A percentile compares a stretch with the other conserved stretches of the same genome.
These are phyloP conservation scores for Wallacemonas sp. DNA, from an alignment of 208 protist genomes.

Conservation along the genomic window DNA sequence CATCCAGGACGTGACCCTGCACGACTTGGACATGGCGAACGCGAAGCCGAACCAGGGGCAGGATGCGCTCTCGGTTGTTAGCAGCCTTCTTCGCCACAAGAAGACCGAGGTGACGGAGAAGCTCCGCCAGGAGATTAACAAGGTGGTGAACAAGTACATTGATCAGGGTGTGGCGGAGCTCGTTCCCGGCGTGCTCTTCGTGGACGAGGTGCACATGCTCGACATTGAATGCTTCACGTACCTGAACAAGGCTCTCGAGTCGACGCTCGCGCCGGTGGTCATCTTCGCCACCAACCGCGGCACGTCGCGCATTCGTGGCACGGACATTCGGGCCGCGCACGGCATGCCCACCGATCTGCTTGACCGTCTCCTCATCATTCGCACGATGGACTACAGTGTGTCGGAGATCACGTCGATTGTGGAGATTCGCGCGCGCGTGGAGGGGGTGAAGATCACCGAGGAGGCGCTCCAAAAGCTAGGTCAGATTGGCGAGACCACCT, in stretches of 20 bases:
- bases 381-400: slow-evolving; percentile 96
- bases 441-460: slow-evolving; percentile 94
- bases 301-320: slow-evolving; percentile 96
- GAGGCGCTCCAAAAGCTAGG: slow-evolving; percentile 91
- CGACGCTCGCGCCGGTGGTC: slow-evolving; percentile 99
- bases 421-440: slow-evolving; percentile 94
- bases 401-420: slow-evolving; percentile 97
- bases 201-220: slow-evolving; percentile 99
- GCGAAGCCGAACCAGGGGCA: slow-evolving; percentile 96
- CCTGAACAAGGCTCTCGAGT: slow-evolving; percentile 99
- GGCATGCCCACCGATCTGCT: slow-evolving; percentile 99
- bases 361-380: slow-evolving; percentile 99
- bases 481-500: slow-evolving; percentile 92
- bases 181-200: slow-evolving; percentile 99
- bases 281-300: slow-evolving; percentile 99
- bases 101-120: slow-evolving; percentile 99
- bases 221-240: slow-evolving; percentile 99
- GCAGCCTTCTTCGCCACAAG: slow-evolving; percentile 98
- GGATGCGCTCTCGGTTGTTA: slow-evolving; percentile 98
- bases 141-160: slow-evolving; percentile 99
- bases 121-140: slow-evolving; percentile 99
- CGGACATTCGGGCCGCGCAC: slow-evolving; percentile 98
- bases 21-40: slow-evolving; percentile 99
- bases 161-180: slow-evolving; percentile 99
- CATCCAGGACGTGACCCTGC: slow-evolving; percentile 99